Evolutionary conservation across 129 eudicot genomes (phyloP).

Genomic region (Tanacetum coccineum): DNA sequence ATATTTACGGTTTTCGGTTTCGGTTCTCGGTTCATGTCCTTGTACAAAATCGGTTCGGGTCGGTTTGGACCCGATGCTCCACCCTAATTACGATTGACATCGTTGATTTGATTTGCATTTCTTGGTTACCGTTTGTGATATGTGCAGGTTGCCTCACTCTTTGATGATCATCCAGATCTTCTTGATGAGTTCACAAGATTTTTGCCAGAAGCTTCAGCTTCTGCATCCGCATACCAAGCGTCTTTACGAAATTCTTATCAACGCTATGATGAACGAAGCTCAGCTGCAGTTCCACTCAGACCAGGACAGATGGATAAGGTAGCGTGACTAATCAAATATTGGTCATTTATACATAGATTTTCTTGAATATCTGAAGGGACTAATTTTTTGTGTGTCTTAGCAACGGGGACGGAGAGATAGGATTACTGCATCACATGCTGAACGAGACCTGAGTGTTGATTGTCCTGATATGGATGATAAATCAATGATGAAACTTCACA

Average conservation of each 20-base stretch:
- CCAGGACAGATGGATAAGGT: constrained; percentile 63
- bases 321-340: background rate
- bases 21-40: too few relatives aligned
- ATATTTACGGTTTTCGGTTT: too few relatives aligned
- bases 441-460: constrained; percentile 59
- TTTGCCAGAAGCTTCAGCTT: constrained; percentile 76
- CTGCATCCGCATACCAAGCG: constrained; percentile 64
- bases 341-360: background rate
- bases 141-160: constrained; percentile 80
- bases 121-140: too few relatives aligned
- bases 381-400: constrained; percentile 24
- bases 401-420: constrained; percentile 65
- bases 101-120: constrained; percentile 1
- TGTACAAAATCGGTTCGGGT: too few relatives aligned
- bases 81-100: background rate
- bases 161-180: constrained; percentile 80
- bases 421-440: constrained; percentile 49
- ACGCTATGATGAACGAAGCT: constrained; percentile 67
- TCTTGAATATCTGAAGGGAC: background rate
- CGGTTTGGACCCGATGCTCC: too few relatives aligned
- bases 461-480: constrained; percentile 72
- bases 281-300: constrained; percentile 43
- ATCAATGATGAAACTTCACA: constrained; percentile 53
- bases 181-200: constrained; percentile 91
- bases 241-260: constrained; percentile 45